Percentiles rank a stretch among this genome's conserved stretches.
phyloP scores from a whole-genome alignment of 495 filamentous ascomycete species.

The Penicillium goetzii region DNA sequence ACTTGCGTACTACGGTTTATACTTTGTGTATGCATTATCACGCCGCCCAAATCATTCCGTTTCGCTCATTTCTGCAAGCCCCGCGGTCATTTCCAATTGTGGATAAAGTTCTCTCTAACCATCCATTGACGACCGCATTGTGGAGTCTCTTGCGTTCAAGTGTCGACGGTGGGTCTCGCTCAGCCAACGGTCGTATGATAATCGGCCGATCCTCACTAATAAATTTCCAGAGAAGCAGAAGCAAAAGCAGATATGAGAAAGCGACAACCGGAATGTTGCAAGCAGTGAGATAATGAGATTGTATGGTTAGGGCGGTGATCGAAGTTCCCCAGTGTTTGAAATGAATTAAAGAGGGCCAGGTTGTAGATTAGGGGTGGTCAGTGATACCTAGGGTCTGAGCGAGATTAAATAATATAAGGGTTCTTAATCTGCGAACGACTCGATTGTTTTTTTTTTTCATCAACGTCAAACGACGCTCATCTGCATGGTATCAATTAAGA shows the following conservation, averaged over 20 bases:
- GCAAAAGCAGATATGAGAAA: neutral
- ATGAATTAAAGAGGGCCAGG: neutral
- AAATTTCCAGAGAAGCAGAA: neutral
- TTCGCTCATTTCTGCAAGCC: neutral
- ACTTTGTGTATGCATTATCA: neutral
- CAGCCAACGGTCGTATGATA: conserved; percentile 17
- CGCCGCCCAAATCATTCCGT: neutral
- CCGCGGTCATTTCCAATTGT: neutral
- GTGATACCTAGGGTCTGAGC: neutral
- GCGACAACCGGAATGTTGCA: neutral
- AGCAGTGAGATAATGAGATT: too few relatives aligned
- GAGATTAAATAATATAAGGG: neutral
- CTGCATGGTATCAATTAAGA: conserved; percentile 7
- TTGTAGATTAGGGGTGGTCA: neutral
- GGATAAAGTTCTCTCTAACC: neutral
- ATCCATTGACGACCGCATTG: neutral
- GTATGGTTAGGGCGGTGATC: neutral
- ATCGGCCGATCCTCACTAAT: conserved; percentile 4
- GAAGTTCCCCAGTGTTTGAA: neutral
- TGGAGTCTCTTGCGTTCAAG: conserved; percentile 5
- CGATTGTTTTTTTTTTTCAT: neutral
- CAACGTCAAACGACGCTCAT: conserved; percentile 3
- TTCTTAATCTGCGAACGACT: neutral
- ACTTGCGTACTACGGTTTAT: neutral
- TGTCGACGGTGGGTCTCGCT: neutral